These are phyloP conservation scores for Linnemannia exigua DNA, from an alignment of 192 early-diverging fungal genomes.

Conservation along the genomic window DNA sequence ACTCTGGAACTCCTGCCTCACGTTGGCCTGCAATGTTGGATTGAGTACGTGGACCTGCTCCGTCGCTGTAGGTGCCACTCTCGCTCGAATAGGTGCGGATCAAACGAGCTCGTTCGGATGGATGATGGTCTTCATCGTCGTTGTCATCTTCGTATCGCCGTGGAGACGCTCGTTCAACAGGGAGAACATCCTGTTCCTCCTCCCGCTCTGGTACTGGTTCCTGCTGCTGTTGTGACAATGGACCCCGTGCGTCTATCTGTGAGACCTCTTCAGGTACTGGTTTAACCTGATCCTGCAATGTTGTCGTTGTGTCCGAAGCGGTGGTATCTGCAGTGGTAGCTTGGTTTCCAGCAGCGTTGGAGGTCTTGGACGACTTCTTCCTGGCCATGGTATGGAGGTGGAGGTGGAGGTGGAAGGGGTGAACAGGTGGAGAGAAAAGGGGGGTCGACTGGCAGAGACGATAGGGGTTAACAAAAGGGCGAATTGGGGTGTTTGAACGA, in stretches of 20 bases:
- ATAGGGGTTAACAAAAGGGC: not conserved
- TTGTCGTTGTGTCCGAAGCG: not conserved
- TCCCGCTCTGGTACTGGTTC: not conserved
- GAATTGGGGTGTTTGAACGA: not conserved
- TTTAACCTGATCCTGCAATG: not conserved
- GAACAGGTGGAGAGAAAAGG: not conserved
- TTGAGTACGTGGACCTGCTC: not conserved
- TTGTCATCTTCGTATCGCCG: constrained; percentile 41
- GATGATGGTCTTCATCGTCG: constrained; percentile 16
- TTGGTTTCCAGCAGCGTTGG: not conserved
- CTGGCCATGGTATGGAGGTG: constrained; percentile 5
- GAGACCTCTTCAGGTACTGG: not conserved
- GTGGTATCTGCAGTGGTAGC: not conserved
- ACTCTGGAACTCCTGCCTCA: not conserved
- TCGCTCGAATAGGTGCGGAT: constrained; percentile 19
- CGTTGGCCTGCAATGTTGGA: not conserved
- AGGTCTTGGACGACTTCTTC: constrained; percentile 15
- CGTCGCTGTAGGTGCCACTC: constrained; percentile 10
- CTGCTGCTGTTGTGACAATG: not conserved
- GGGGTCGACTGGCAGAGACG: not conserved
- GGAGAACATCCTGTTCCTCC: not conserved
- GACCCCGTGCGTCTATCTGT: not conserved
- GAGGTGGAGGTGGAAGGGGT: not conserved
- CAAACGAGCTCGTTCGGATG: constrained; percentile 25
- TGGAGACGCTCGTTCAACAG: constrained; percentile 11